Base-by-base conservation (phyloP, 2,329 filamentous ascomycete genomes). In the Chrysoporthe deuterocubensis region DNA sequence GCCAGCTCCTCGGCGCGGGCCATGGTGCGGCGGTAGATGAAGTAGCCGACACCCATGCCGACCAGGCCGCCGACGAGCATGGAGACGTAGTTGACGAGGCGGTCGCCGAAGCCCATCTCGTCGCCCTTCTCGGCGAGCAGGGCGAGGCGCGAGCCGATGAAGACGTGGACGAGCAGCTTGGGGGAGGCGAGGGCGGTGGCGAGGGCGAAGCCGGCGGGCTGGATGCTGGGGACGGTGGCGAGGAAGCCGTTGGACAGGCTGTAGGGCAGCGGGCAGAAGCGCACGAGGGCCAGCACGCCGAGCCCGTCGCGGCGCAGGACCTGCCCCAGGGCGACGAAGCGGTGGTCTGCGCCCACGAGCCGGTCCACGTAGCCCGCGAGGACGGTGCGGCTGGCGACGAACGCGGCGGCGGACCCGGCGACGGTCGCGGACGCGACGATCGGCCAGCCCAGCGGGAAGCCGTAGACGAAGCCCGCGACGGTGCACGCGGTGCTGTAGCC, bases 161-260 rank as follows among this genome's bases (percentile, higher is more conserved):
- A 99, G 73, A 97, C 89, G 76, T 97, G 93, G 62, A 99, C 89
- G 68, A 98, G 84, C 21, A 99, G 84, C 76, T 98, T 99, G 7
- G 96, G 96, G 16, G 85, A 88, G 63, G 64, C 37, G n/a, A 95
- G 81, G 2, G 92, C 90, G 0, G 95, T 98, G 6, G 96, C 95
- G 58, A 94, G 77, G 43, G 90, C 90, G 80, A 96, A 98, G 59
- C 87, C 87, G 69, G 85, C 78, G 52, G 92, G 92, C 34, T 90
- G 86, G 44, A 99, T 92, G 43, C 92, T 97, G 2, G 94, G 94
- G 70, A 99, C 94, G 1, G 96, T 98, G 42, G 93, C 93, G 66
- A 99, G 88, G 69, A 97, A 97, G 62, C 94, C 96, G 76, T 99
- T 99, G 76, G 92, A 94, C 72, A 98, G 83, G 64, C 92, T 96